These are phyloP conservation scores for Trichoderma erinaceum DNA, from an alignment of 495 filamentous ascomycete species.

Conservation along the genomic window DNA sequence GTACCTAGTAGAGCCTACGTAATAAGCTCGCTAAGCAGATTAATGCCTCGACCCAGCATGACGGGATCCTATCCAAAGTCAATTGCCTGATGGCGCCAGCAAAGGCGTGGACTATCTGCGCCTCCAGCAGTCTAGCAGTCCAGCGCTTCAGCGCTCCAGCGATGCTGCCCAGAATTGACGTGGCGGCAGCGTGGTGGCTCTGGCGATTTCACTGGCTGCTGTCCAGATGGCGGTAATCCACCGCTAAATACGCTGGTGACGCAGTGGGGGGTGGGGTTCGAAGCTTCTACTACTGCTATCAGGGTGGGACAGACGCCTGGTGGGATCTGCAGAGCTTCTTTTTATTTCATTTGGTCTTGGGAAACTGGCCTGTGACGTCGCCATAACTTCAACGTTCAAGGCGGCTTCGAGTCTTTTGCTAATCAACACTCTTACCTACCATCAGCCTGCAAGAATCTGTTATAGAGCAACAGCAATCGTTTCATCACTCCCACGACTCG, in stretches of 20 bases:
- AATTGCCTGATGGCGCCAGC: too few species aligned
- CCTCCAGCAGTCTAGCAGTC: background rate
- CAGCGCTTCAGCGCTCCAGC: background rate
- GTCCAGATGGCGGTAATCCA: background rate
- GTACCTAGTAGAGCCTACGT: too few species aligned
- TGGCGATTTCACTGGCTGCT: background rate
- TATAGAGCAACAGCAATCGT: too few species aligned
- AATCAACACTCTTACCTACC: background rate
- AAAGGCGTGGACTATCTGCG: too few species aligned
- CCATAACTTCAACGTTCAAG: background rate
- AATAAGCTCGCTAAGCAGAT: too few species aligned
- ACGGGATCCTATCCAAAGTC: too few species aligned
- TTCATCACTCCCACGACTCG: too few species aligned
- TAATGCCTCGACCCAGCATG: too few species aligned
- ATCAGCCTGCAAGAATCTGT: background rate
- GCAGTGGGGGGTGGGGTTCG: conserved; percentile 4
- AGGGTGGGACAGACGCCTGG: background rate
- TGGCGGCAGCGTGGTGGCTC: background rate
- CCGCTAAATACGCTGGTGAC: background rate
- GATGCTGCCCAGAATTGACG: background rate
- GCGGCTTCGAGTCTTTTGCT: background rate
- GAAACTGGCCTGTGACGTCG: conserved; percentile 9
- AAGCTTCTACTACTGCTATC: conserved; percentile 1
- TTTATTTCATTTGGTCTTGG: background rate
- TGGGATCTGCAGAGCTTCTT: conserved; percentile 8